A percentile compares a stretch with the other conserved stretches of the same genome.
These are phyloP conservation scores for Nitzschia palea DNA, from an alignment of 108 stramenopile genomes.

Conservation along the genomic window DNA sequence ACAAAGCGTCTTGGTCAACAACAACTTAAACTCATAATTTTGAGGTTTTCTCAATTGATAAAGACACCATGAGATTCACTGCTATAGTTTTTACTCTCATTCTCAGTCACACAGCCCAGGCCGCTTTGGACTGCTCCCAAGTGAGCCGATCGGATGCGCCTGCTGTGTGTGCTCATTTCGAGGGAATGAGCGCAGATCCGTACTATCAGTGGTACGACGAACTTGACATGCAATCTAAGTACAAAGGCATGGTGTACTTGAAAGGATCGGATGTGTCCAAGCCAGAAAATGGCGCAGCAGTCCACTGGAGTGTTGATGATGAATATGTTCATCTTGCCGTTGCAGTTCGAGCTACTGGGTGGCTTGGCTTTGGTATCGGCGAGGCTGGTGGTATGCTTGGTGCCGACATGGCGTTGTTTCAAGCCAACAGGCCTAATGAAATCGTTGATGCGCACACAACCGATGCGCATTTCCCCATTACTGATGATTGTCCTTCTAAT, in stretches of 20 bases:
- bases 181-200: neutral
- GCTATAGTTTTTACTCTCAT: too few relatives aligned
- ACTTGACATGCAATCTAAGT: neutral
- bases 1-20: too few relatives aligned
- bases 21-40: too few relatives aligned
- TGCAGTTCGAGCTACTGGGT: conserved; percentile 44
- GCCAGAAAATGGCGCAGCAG: conserved; percentile 31
- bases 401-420: conserved; percentile 40
- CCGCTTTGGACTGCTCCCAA: too few relatives aligned
- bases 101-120: too few relatives aligned
- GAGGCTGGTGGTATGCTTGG: conserved; percentile 49
- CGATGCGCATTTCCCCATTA: conserved; percentile 15
- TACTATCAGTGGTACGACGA: conserved; percentile 12
- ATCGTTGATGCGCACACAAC: conserved; percentile 48
- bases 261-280: conserved; percentile 2
- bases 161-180: conserved; percentile 4
- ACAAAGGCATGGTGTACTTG: neutral
- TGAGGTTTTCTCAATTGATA: too few relatives aligned
- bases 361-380: conserved; percentile 48
- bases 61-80: too few relatives aligned
- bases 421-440: conserved; percentile 22
- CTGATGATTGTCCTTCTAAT: conserved; percentile 45
- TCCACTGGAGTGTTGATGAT: conserved; percentile 43
- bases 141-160: too few relatives aligned
- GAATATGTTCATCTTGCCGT: conserved; percentile 32